Percentiles rank a stretch among this genome's conserved stretches.
phyloP scores from a whole-genome alignment of 2,329 filamentous ascomycete genomes.

The Trichoderma pleuroti region DNA sequence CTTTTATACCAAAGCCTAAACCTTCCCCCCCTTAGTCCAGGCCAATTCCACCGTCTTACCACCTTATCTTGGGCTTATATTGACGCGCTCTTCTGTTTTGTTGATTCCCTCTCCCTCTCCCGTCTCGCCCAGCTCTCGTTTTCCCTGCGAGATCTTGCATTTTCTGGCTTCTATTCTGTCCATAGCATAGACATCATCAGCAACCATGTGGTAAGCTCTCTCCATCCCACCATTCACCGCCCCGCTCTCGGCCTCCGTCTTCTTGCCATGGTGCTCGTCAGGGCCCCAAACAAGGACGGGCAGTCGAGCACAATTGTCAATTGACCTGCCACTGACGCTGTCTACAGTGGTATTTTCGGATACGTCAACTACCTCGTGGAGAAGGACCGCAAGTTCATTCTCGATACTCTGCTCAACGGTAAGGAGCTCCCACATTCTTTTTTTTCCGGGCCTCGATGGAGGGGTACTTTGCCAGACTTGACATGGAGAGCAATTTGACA shows the following conservation, averaged over 20 bases:
- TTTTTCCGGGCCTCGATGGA: neutral
- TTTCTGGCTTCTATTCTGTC: neutral
- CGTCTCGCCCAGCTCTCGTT: constrained; percentile 1
- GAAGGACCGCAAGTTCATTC: constrained; percentile 95
- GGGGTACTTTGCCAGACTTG: neutral
- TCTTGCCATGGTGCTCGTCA: neutral
- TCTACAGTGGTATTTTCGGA: constrained; percentile 81
- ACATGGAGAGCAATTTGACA: neutral
- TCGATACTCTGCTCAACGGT: constrained; percentile 96
- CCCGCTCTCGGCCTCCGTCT: constrained; percentile 4
- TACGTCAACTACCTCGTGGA: constrained; percentile 99
- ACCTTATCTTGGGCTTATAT: neutral
- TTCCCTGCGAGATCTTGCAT: neutral
- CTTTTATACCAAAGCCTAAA: constrained; percentile 10
- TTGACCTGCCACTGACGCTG: constrained; percentile 27
- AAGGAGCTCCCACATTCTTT: constrained; percentile 37
- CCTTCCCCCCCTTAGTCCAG: constrained; percentile 9
- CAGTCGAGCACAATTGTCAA: neutral
- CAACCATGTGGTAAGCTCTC: constrained; percentile 28
- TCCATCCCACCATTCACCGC: constrained; percentile 21
- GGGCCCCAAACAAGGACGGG: neutral
- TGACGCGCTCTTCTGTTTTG: neutral
- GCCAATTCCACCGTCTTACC: constrained; percentile 4
- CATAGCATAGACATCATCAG: neutral
- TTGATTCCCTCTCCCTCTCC: neutral